Conservation (phyloP, 176 grass and related monocot genomes). For the Carex cristatella region DNA sequence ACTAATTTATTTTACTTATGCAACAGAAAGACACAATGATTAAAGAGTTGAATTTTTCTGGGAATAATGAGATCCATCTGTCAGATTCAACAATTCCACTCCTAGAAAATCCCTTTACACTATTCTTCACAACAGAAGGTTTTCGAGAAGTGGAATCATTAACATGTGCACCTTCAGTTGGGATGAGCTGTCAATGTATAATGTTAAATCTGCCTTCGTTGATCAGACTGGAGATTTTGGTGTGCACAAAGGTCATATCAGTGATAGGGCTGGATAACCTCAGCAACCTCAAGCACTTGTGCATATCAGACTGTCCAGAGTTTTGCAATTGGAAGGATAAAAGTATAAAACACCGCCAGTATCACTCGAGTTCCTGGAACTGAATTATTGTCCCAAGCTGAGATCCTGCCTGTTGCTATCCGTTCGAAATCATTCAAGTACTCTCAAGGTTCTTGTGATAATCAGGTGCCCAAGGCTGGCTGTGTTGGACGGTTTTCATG, state of each 20-base stretch:
- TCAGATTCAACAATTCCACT: neutral
- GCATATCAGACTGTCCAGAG: neutral
- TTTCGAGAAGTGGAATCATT: neutral
- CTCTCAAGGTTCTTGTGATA: neutral
- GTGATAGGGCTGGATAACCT: neutral
- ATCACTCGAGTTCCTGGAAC: neutral
- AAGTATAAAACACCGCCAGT: neutral
- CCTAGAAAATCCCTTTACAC: neutral
- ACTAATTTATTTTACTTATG: neutral
- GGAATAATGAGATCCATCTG: neutral
- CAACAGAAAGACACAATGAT: neutral
- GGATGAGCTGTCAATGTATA: neutral
- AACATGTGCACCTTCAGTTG: neutral
- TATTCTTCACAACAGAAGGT: neutral
- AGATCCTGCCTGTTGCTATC: neutral
- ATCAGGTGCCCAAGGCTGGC: neutral
- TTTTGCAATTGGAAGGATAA: neutral
- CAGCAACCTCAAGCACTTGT: neutral
- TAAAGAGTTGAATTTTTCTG: neutral
- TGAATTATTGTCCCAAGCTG: neutral
- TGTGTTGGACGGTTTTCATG: neutral
- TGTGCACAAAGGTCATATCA: neutral
- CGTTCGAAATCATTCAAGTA: neutral
- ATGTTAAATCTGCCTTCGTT: neutral
- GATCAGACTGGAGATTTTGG: neutral